phyloP scores from a whole-genome alignment of 257 asterid genomes.

The Penstemon barbatus region DNA sequence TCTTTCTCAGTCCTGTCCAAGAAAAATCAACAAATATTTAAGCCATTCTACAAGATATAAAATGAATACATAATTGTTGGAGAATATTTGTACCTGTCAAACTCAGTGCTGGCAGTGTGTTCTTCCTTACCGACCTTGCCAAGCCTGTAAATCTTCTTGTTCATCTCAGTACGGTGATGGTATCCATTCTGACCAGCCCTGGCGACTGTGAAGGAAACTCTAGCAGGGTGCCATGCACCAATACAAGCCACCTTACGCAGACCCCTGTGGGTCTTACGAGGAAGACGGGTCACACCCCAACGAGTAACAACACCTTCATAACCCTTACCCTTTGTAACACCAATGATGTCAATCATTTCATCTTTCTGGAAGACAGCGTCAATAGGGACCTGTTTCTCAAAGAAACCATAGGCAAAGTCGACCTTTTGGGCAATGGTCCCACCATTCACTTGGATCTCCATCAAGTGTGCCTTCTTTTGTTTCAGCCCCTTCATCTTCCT shows the following conservation, averaged over 20 bases:
- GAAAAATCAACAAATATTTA: background rate
- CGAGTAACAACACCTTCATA: slow-evolving; percentile 69
- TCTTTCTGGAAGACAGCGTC: slow-evolving; percentile 67
- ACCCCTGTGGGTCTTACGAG: slow-evolving; percentile 67
- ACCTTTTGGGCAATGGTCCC: slow-evolving; percentile 67
- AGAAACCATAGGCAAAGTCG: slow-evolving; percentile 59
- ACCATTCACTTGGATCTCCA: slow-evolving; percentile 69
- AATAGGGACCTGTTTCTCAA: slow-evolving; percentile 60
- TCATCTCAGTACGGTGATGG: slow-evolving; percentile 67
- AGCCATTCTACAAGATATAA: background rate
- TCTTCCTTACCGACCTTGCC: slow-evolving; percentile 57
- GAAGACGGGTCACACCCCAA: slow-evolving; percentile 76
- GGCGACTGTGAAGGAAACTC: slow-evolving; percentile 62
- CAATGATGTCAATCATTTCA: slow-evolving; percentile 63
- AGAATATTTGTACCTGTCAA: slow-evolving; percentile 42
- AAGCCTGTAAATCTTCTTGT: slow-evolving; percentile 63
- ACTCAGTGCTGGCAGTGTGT: slow-evolving; percentile 49
- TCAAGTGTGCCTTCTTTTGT: slow-evolving; percentile 64
- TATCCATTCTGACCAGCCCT: slow-evolving; percentile 70
- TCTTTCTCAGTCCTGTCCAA: slow-evolving; percentile 71
- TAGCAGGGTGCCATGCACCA: slow-evolving; percentile 70
- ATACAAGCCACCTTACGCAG: slow-evolving; percentile 69
- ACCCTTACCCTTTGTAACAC: slow-evolving; percentile 66
- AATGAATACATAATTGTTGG: background rate
- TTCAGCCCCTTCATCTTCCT: slow-evolving; percentile 69